phyloP scores from a whole-genome alignment of 148 eudicot species.

The Vaccinium vitisidaea region DNA sequence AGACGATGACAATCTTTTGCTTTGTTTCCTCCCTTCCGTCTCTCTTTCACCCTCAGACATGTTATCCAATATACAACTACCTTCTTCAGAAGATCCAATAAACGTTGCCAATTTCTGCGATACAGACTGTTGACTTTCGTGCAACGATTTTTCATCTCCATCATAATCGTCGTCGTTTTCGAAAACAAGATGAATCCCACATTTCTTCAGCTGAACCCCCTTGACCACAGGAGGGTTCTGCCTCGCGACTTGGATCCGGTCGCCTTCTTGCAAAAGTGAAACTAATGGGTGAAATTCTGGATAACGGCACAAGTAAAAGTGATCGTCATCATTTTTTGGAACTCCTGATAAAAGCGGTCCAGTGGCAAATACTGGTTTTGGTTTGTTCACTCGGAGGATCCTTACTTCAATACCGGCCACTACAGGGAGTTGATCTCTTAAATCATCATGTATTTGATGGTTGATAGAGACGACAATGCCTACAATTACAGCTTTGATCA shows the following conservation, averaged over 20 bases:
- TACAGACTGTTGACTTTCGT: constrained; percentile 30
- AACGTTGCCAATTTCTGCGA: constrained; percentile 41
- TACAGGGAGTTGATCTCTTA: constrained; percentile 26
- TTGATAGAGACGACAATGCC: constrained; percentile 47
- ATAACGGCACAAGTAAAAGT: constrained; percentile 10
- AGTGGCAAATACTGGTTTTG: constrained; percentile 19
- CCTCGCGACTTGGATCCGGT: constrained; percentile 33
- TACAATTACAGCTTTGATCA: constrained; percentile 41
- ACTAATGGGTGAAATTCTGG: neutral
- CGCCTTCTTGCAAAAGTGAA: constrained; percentile 22
- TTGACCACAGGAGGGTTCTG: neutral
- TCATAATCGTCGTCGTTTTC: constrained; percentile 63
- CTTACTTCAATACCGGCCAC: constrained; percentile 34
- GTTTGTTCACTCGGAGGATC: constrained; percentile 26
- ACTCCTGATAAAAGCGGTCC: constrained; percentile 33
- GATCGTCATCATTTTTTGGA: constrained; percentile 39
- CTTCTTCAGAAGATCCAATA: constrained; percentile 9
- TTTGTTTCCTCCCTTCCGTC: neutral
- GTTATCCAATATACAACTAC: neutral
- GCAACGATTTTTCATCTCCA: constrained; percentile 39
- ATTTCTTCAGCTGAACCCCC: constrained; percentile 32
- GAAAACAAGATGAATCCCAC: constrained; percentile 45
- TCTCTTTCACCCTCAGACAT: neutral
- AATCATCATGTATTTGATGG: constrained; percentile 14
- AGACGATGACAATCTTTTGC: neutral